A percentile compares a stretch with the other conserved stretches of the same genome.
Evolutionary conservation across 2,329 filamentous ascomycete genomes (phyloP).

Genomic region (Lojkania enalia): DNA sequence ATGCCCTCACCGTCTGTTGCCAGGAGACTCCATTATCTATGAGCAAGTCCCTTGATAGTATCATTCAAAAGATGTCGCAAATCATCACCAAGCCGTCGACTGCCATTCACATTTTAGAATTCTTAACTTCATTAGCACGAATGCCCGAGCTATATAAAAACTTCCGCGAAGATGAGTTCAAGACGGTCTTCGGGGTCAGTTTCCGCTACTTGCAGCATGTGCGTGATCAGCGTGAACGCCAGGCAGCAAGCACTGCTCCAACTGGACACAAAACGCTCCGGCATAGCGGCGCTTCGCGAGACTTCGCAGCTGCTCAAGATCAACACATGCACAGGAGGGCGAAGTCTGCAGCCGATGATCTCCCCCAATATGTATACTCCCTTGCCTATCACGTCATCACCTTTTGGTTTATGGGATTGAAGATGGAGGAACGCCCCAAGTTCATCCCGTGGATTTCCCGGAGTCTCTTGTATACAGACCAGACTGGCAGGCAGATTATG

Average conservation of each 20-base stretch:
- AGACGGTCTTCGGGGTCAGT: slow-evolving; percentile 92
- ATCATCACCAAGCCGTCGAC: slow-evolving; percentile 93
- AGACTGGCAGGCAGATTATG: slow-evolving; percentile 71
- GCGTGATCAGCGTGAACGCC: slow-evolving; percentile 61
- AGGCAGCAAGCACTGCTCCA: slow-evolving; percentile 28
- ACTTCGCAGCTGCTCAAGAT: slow-evolving; percentile 39
- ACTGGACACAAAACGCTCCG: slow-evolving; percentile 43
- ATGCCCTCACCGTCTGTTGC: slow-evolving; percentile 91
- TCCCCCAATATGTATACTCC: slow-evolving; percentile 92
- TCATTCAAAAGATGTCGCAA: slow-evolving; percentile 90
- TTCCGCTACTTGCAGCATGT: slow-evolving; percentile 92
- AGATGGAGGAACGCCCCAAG: slow-evolving; percentile 77
- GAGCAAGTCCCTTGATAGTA: slow-evolving; percentile 80
- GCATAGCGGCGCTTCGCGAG: slow-evolving; percentile 50
- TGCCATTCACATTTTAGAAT: slow-evolving; percentile 93
- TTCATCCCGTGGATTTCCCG: slow-evolving; percentile 90
- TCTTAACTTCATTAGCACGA: slow-evolving; percentile 85
- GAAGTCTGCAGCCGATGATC: slow-evolving; percentile 64
- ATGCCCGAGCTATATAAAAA: slow-evolving; percentile 84
- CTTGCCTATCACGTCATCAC: slow-evolving; percentile 93
- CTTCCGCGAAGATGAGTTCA: slow-evolving; percentile 88
- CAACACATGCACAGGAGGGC: slow-evolving; percentile 43
- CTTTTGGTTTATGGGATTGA: slow-evolving; percentile 94
- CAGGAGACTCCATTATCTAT: slow-evolving; percentile 89
- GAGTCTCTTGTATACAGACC: slow-evolving; percentile 77